These are phyloP conservation scores for Apocynum venetum DNA, from an alignment of 257 asterid genomes.

Conservation along the genomic window DNA sequence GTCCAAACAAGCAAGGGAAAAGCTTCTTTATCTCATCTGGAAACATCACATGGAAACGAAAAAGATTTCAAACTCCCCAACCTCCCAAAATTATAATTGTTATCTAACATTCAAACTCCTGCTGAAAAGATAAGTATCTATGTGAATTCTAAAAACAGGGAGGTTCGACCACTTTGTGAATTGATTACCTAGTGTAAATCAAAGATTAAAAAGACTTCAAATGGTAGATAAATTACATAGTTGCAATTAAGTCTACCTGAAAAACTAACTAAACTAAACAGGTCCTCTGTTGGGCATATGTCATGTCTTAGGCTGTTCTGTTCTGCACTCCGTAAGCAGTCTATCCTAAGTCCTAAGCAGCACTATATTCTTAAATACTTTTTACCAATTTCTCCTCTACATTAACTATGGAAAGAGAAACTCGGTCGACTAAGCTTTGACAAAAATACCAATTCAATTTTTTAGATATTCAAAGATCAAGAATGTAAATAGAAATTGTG, in stretches of 20 bases:
- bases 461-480: neutral
- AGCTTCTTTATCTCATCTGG: slow-evolving; percentile 90
- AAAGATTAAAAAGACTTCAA: too few relatives aligned
- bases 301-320: neutral
- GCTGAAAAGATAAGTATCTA: neutral
- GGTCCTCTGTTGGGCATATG: neutral
- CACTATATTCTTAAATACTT: neutral
- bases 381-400: neutral
- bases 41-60: slow-evolving; percentile 10
- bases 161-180: neutral
- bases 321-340: neutral
- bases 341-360: neutral
- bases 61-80: neutral
- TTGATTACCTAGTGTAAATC: neutral
- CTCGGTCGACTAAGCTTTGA: neutral
- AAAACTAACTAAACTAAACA: neutral
- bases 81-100: neutral
- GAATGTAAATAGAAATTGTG: neutral
- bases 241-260: neutral
- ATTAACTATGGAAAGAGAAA: neutral
- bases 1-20: slow-evolving; percentile 82
- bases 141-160: neutral
- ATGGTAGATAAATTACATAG: neutral
- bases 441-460: neutral
- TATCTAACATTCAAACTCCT: neutral